A percentile compares a stretch with the other conserved stretches of the same genome.
phyloP scores from a whole-genome alignment of 495 filamentous ascomycete genomes.

The Xylaria nigripes region DNA sequence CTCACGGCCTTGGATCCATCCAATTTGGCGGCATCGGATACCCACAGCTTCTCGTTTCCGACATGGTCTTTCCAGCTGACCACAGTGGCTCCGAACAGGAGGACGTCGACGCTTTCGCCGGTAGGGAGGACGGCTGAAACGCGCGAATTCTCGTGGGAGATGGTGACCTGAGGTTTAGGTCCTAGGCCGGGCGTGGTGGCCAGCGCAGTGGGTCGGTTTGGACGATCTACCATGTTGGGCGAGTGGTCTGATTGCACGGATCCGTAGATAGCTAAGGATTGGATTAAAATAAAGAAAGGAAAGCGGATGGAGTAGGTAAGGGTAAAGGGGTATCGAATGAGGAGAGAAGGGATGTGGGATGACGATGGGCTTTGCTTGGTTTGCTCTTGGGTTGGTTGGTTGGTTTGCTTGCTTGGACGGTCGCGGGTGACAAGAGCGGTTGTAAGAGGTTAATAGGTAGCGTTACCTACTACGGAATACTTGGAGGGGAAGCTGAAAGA shows the following conservation, averaged over 20 bases:
- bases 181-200: slow-evolving; percentile 55
- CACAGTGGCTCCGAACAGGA: slow-evolving; percentile 88
- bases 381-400: too few relatives aligned
- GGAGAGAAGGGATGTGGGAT: not conserved
- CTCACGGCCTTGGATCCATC: slow-evolving; percentile 55
- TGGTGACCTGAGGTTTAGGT: slow-evolving; percentile 59
- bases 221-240: slow-evolving; percentile 65
- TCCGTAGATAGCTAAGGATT: not conserved
- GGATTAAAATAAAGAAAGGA: not conserved
- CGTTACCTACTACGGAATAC: too few relatives aligned
- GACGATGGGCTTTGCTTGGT: too few relatives aligned
- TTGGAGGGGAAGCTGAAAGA: slow-evolving; percentile 1
- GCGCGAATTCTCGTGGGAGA: slow-evolving; percentile 53
- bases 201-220: slow-evolving; percentile 73
- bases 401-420: too few relatives aligned
- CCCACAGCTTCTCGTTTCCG: slow-evolving; percentile 80
- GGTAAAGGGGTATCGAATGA: not conserved
- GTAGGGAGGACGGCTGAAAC: slow-evolving; percentile 70
- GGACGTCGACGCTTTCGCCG: slow-evolving; percentile 74
- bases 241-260: not conserved
- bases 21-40: slow-evolving; percentile 65
- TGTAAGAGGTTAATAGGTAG: too few relatives aligned
- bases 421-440: too few relatives aligned
- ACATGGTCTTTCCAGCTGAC: slow-evolving; percentile 78
- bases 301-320: not conserved